Conservation (phyloP, 2,329 filamentous ascomycete species). For the Cercospora berteroae region DNA sequence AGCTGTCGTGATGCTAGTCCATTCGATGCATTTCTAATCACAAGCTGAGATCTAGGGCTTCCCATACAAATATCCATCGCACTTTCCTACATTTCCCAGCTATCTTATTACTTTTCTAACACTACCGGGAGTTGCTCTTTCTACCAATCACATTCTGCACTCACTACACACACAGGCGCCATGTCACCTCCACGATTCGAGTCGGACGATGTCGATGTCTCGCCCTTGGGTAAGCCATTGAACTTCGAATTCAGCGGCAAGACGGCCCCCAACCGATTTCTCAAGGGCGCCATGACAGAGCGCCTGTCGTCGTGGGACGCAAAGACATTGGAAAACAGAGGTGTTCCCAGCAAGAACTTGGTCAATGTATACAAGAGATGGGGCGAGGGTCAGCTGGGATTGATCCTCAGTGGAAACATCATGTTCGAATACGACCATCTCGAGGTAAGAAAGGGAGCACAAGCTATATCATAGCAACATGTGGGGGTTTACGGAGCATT, state of each 20-base stretch:
- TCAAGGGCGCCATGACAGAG: constrained; percentile 69
- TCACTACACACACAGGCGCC: background rate
- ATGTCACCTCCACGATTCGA: constrained; percentile 39
- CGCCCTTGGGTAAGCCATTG: constrained; percentile 46
- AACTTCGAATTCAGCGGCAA: constrained; percentile 50
- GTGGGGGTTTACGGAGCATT: background rate
- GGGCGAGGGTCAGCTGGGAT: constrained; percentile 58
- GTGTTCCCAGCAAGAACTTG: constrained; percentile 53
- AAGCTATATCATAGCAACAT: background rate
- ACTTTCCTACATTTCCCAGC: background rate
- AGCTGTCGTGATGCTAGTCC: background rate
- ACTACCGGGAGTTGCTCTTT: background rate
- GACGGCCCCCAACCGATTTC: constrained; percentile 62
- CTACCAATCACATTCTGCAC: background rate
- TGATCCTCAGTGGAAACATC: constrained; percentile 63
- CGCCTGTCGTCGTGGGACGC: constrained; percentile 60
- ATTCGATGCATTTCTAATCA: background rate
- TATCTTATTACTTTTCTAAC: background rate
- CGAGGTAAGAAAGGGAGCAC: constrained; percentile 37
- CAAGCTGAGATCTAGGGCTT: background rate
- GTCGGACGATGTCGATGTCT: constrained; percentile 42
- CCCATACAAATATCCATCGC: background rate
- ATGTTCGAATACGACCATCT: constrained; percentile 39
- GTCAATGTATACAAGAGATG: constrained; percentile 61
- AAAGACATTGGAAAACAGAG: constrained; percentile 52